A percentile compares a stretch with the other conserved stretches of the same genome.
Evolutionary conservation across 768 basidiomycete species (phyloP).

Genomic region (Suillus hirtellus): DNA sequence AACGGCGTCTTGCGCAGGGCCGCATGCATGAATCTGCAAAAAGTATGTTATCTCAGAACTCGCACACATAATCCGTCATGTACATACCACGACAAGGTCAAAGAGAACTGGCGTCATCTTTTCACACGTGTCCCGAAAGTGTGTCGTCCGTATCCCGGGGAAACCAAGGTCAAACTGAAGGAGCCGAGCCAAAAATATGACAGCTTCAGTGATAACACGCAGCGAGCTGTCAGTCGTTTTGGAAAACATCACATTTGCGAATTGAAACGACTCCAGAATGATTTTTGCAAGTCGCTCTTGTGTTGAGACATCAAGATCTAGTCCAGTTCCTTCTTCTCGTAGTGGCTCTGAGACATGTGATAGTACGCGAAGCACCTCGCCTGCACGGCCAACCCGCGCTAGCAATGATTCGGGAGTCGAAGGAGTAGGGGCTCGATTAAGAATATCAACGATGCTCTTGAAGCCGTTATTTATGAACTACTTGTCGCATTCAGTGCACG

Average conservation of each 20-base stretch:
- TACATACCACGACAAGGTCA: slow-evolving; percentile 52
- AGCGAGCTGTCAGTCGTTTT: slow-evolving; percentile 21
- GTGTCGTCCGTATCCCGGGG: slow-evolving; percentile 54
- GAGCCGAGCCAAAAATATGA: slow-evolving; percentile 63
- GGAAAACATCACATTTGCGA: slow-evolving; percentile 39
- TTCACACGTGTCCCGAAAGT: slow-evolving; percentile 46
- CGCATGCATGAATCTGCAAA: slow-evolving; percentile 55
- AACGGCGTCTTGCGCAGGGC: slow-evolving; percentile 53
- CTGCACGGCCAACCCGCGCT: slow-evolving; percentile 52
- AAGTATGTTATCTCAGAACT: slow-evolving; percentile 12
- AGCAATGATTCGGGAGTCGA: slow-evolving; percentile 31
- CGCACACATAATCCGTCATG: slow-evolving; percentile 6
- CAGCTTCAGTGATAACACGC: slow-evolving; percentile 38
- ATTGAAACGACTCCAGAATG: slow-evolving; percentile 47
- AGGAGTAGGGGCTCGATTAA: slow-evolving; percentile 29
- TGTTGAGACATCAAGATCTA: slow-evolving; percentile 45
- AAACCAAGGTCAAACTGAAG: slow-evolving; percentile 76
- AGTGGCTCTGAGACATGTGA: slow-evolving; percentile 69
- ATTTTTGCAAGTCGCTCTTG: slow-evolving; percentile 60
- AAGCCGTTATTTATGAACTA: slow-evolving; percentile 80
- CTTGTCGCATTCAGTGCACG: background rate
- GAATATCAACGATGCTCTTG: slow-evolving; percentile 62
- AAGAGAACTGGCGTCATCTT: slow-evolving; percentile 46
- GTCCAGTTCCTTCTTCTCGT: slow-evolving; percentile 45
- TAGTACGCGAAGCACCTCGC: slow-evolving; percentile 69